Evolutionary conservation across 345 rosid species (phyloP).

Genomic region (Eucalyptus camaldulensis): DNA sequence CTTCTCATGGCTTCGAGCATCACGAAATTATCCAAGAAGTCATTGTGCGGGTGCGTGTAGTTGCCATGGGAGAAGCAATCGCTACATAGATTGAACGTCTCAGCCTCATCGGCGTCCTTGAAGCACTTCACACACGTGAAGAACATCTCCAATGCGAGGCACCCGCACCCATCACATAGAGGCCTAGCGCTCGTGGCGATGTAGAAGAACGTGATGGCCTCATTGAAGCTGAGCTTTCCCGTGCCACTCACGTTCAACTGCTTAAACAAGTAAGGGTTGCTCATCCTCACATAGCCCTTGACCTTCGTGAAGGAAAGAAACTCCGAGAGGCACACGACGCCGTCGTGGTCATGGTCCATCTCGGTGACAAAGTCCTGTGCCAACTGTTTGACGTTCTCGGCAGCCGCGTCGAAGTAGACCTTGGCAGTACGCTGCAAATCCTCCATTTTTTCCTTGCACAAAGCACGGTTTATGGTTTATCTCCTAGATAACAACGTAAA

Average conservation of each 20-base stretch:
- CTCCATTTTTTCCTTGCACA: too few species aligned
- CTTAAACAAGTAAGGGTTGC: neutral
- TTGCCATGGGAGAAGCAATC: neutral
- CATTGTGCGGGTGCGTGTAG: neutral
- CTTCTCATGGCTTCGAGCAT: neutral
- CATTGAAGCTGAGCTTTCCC: neutral
- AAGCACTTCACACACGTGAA: neutral
- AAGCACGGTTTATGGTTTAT: too few species aligned
- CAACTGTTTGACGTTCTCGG: neutral
- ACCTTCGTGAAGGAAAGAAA: neutral
- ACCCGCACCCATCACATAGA: neutral
- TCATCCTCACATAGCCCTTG: neutral
- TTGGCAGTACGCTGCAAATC: too few species aligned
- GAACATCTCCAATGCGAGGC: neutral
- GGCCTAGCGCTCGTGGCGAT: neutral
- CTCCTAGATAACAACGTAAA: too few species aligned
- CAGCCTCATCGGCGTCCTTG: neutral
- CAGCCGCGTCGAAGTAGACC: neutral
- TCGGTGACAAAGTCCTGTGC: neutral
- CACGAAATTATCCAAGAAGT: neutral
- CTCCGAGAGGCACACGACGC: neutral
- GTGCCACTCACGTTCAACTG: neutral
- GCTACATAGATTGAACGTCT: neutral
- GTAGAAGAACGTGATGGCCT: neutral
- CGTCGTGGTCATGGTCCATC: neutral